phyloP scores from a whole-genome alignment of 2,329 filamentous ascomycete genomes.

The Myriosclerotinia scirpicola region DNA sequence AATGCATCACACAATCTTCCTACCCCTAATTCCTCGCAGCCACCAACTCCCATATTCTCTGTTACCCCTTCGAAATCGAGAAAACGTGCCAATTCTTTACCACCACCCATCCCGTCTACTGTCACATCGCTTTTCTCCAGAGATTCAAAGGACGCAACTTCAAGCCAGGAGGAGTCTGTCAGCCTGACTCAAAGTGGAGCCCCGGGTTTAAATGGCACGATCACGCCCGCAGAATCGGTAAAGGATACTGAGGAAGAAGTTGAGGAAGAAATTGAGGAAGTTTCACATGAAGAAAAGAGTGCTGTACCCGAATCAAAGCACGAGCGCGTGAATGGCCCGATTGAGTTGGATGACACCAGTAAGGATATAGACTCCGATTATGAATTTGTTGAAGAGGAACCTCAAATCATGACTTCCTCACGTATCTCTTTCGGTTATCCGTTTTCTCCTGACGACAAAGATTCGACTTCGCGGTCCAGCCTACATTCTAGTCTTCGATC shows the following conservation, averaged over 20 bases:
- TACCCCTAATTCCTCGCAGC: constrained; percentile 36
- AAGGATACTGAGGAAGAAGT: constrained; percentile 11
- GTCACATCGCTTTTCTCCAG: constrained; percentile 31
- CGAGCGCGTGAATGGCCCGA: constrained; percentile 29
- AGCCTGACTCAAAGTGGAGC: constrained; percentile 10
- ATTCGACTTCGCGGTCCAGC: constrained; percentile 30
- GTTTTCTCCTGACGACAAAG: constrained; percentile 35
- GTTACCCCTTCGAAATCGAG: constrained; percentile 27
- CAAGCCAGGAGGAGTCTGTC: constrained; percentile 1
- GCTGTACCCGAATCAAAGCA: constrained; percentile 28
- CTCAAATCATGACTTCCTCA: constrained; percentile 41
- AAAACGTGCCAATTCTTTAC: constrained; percentile 39
- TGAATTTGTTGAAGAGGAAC: constrained; percentile 37
- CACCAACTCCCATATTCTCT: constrained; percentile 26
- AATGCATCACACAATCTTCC: constrained; percentile 32
- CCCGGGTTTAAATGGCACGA: constrained; percentile 14
- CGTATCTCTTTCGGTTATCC: constrained; percentile 39
- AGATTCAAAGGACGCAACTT: constrained; percentile 13
- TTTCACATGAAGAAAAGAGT: constrained; percentile 17
- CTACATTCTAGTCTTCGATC: constrained; percentile 35
- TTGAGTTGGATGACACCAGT: constrained; percentile 30
- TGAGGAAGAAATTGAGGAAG: constrained; percentile 3
- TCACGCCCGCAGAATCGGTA: constrained; percentile 20
- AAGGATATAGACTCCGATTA: constrained; percentile 34
- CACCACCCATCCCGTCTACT: constrained; percentile 30